Conservation (phyloP, 2,329 filamentous ascomycete species). For the Monosporascus ibericus region DNA sequence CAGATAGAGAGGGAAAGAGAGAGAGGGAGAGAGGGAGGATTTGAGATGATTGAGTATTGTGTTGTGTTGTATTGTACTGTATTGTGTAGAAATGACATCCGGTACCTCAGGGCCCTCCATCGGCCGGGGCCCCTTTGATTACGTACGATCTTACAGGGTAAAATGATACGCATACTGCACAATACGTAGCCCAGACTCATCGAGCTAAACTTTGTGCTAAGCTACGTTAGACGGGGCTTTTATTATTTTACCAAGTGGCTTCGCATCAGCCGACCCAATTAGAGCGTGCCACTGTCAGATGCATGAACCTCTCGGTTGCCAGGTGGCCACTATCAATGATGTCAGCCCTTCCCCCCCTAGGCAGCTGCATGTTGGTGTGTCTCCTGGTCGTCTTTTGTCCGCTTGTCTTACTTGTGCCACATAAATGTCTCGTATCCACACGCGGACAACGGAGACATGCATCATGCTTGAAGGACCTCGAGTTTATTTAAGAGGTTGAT, state of each 20-base stretch:
- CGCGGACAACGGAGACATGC: too few relatives aligned
- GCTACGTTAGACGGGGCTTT: not conserved
- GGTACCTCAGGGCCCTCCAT: not conserved
- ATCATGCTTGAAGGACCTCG: too few relatives aligned
- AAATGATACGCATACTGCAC: not conserved
- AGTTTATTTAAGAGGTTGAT: too few relatives aligned
- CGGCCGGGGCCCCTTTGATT: not conserved
- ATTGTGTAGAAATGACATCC: not conserved
- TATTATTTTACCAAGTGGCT: not conserved
- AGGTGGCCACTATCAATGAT: not conserved
- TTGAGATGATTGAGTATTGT: not conserved
- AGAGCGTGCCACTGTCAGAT: conserved; percentile 13
- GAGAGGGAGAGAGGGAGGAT: too few relatives aligned
- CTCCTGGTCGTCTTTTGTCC: not conserved
- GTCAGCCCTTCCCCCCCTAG: not conserved
- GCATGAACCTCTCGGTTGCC: conserved; percentile 8
- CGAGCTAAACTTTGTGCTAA: not conserved
- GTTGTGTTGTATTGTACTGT: not conserved
- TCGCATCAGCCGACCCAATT: not conserved
- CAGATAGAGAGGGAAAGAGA: too few relatives aligned
- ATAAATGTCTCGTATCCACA: not conserved
- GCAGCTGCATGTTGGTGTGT: not conserved
- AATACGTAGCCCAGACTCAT: too few relatives aligned
- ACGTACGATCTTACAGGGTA: not conserved
- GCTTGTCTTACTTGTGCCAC: not conserved